These are phyloP conservation scores for Yamadazyma oceani DNA, from an alignment of 1,139 yeast species.

Conservation along the genomic window DNA sequence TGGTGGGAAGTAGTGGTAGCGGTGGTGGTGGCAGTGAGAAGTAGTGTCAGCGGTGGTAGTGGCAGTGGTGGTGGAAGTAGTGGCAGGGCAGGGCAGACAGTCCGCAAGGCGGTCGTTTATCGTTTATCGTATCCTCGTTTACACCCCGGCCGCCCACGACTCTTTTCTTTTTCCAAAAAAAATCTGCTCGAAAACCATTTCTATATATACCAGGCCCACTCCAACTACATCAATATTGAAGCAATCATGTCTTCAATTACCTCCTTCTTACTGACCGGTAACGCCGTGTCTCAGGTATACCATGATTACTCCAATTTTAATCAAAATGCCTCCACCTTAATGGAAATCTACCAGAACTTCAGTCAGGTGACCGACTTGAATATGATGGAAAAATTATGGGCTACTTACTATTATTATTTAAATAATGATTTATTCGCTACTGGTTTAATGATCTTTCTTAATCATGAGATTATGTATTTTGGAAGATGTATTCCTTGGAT, in stretches of 20 bases:
- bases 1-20: too few species aligned
- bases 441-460: slow-evolving; percentile 68
- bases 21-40: too few species aligned
- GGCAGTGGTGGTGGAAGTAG: too few species aligned
- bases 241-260: not conserved
- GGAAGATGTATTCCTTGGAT: slow-evolving; percentile 86
- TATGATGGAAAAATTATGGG: slow-evolving; percentile 41
- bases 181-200: too few species aligned
- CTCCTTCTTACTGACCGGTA: not conserved
- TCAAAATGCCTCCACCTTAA: slow-evolving; percentile 36
- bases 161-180: slow-evolving; percentile 1
- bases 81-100: too few species aligned
- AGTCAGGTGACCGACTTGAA: slow-evolving; percentile 27
- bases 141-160: not conserved
- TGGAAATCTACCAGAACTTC: slow-evolving; percentile 39
- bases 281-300: slow-evolving; percentile 29
- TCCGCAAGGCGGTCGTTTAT: too few species aligned
- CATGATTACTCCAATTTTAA: slow-evolving; percentile 41
- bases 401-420: slow-evolving; percentile 42
- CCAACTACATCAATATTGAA: too few species aligned
- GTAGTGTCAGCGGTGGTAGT: too few species aligned
- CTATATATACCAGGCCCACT: too few species aligned
- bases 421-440: slow-evolving; percentile 54
- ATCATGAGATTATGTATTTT: slow-evolving; percentile 81
- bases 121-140: slow-evolving; percentile 2